These are phyloP conservation scores for Verbascum thapsus DNA, from an alignment of 257 asterid genomes.

Conservation along the genomic window DNA sequence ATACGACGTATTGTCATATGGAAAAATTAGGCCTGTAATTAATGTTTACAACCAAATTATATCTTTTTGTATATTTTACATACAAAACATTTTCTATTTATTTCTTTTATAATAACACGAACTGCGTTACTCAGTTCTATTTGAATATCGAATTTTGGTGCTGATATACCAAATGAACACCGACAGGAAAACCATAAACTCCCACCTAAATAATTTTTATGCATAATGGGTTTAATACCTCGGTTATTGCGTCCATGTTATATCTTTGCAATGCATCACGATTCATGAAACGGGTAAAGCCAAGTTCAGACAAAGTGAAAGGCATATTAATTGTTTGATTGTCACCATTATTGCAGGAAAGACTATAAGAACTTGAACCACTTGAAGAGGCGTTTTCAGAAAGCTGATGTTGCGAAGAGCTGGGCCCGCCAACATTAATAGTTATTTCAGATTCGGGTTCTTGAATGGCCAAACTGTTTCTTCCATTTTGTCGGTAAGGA, in stretches of 20 bases:
- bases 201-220: background rate
- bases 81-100: background rate
- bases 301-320: conserved; percentile 38
- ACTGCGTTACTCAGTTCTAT: no score
- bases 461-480: conserved; percentile 26
- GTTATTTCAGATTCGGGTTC: conserved; percentile 33
- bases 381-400: conserved; percentile 44
- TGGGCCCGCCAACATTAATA: conserved; percentile 26
- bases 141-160: no score
- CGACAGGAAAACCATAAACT: background rate
- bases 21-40: no score
- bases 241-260: conserved; percentile 57
- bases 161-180: no score
- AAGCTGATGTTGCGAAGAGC: conserved; percentile 35
- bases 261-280: conserved; percentile 40
- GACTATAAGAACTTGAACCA: conserved; percentile 45
- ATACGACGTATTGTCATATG: background rate
- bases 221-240: conserved; percentile 39
- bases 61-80: no score
- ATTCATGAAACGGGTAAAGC: conserved; percentile 36
- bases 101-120: no score
- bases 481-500: conserved; percentile 31
- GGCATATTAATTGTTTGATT: conserved; percentile 32
- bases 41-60: no score
- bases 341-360: conserved; percentile 44